These are phyloP conservation scores for Oxytropis ochrocephala DNA, from an alignment of 306 rosid genomes.

Conservation along the genomic window DNA sequence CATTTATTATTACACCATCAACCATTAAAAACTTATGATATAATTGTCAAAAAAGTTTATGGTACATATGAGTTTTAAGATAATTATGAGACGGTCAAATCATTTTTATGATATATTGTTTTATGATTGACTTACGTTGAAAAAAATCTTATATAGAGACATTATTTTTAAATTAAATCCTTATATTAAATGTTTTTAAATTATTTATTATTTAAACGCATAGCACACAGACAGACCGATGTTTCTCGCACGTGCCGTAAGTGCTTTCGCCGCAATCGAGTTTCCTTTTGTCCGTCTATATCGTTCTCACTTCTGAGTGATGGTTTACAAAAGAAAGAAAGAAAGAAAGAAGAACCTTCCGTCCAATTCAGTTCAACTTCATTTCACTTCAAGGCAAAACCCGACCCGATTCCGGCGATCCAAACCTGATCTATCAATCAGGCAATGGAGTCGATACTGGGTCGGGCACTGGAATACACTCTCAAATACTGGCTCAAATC, in stretches of 20 bases:
- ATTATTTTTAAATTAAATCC: no score
- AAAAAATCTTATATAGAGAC: no score
- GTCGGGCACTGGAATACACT: conserved; percentile 81
- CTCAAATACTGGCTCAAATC: conserved; percentile 96
- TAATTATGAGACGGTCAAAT: no score
- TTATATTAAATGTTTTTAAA: no score
- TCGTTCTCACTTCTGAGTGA: neutral
- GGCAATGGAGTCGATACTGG: conserved; percentile 75
- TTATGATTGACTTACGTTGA: no score
- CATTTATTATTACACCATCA: no score
- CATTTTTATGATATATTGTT: no score
- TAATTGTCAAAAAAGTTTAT: no score
- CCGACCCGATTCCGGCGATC: conserved; percentile 24
- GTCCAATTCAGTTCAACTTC: neutral
- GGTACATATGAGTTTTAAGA: no score
- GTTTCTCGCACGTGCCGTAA: conserved; percentile 23
- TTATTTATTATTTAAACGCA: no score
- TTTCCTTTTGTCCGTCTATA: neutral
- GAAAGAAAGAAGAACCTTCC: no score
- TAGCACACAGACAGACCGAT: neutral
- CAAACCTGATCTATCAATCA: neutral
- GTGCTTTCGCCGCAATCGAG: conserved; percentile 13
- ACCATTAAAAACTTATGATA: no score
- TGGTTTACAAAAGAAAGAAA: neutral
- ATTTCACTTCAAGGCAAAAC: neutral